Evolutionary conservation across 352 stramenopile species (phyloP).

Genomic region (Hyaloperonospora brassicae): DNA sequence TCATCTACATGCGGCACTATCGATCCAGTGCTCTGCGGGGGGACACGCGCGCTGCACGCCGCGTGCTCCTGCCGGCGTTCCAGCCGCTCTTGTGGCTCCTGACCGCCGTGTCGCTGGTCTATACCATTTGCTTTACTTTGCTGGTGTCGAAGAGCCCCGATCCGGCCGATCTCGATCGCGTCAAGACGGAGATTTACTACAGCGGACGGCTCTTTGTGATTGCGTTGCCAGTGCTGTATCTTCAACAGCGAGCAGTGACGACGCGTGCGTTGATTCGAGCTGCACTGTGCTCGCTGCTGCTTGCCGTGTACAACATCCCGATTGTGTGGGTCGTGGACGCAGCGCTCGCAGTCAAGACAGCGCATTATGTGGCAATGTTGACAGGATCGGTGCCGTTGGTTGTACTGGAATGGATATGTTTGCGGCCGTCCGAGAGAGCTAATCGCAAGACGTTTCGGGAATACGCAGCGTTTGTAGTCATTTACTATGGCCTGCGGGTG

Average conservation of each 20-base stretch:
- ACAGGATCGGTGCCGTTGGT: slow-evolving; percentile 32
- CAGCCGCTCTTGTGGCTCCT: slow-evolving; percentile 60
- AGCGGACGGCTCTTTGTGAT: slow-evolving; percentile 51
- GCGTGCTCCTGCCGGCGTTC: slow-evolving; percentile 64
- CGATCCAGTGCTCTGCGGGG: slow-evolving; percentile 42
- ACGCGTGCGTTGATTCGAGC: slow-evolving; percentile 36
- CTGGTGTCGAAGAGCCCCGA: slow-evolving; percentile 10
- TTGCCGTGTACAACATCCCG: slow-evolving; percentile 52
- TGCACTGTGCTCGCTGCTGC: slow-evolving; percentile 31
- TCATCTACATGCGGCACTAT: slow-evolving; percentile 49
- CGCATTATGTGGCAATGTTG: slow-evolving; percentile 35
- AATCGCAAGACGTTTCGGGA: slow-evolving; percentile 44
- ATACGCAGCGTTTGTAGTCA: slow-evolving; percentile 42
- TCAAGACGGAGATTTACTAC: slow-evolving; percentile 42
- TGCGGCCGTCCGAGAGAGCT: slow-evolving; percentile 35
- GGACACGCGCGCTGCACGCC: slow-evolving; percentile 39
- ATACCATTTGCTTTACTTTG: slow-evolving; percentile 28
- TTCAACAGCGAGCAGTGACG: slow-evolving; percentile 55
- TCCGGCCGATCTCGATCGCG: slow-evolving; percentile 6
- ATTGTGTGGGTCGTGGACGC: slow-evolving; percentile 31
- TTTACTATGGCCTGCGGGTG: slow-evolving; percentile 38
- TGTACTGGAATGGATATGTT: slow-evolving; percentile 38
- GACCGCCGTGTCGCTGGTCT: slow-evolving; percentile 21
- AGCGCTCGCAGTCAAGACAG: slow-evolving; percentile 1
- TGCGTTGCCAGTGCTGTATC: slow-evolving; percentile 57